These are phyloP conservation scores for Caryopteris hybrid DNA, from an alignment of 305 asterid species.

Conservation along the genomic window DNA sequence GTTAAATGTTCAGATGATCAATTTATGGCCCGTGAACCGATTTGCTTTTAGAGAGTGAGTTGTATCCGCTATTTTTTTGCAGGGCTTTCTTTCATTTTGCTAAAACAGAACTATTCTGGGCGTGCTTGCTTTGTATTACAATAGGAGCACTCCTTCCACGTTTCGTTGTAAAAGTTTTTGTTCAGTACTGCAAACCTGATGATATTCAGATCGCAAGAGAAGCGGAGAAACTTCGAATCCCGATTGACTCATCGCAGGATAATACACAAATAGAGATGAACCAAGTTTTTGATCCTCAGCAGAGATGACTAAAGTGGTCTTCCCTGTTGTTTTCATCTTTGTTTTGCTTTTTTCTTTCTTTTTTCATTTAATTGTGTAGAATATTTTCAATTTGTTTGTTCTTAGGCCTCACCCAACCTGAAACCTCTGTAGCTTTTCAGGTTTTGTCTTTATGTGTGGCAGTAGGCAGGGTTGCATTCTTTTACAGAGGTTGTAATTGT, in stretches of 20 bases:
- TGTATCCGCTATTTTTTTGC: constrained; percentile 19
- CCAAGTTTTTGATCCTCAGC: constrained; percentile 39
- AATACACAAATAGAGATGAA: constrained; percentile 66
- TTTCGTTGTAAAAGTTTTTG: constrained; percentile 51
- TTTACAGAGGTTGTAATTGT: constrained; percentile 25
- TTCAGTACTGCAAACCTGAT: constrained; percentile 42
- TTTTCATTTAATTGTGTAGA: constrained; percentile 3
- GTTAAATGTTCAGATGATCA: neutral
- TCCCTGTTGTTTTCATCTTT: neutral
- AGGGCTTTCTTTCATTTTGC: constrained; percentile 83
- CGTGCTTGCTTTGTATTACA: constrained; percentile 53
- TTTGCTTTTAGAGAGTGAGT: neutral
- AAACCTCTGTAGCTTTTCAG: constrained; percentile 6
- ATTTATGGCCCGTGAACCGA: neutral
- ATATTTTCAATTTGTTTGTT: constrained; percentile 8
- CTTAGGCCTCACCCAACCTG: constrained; percentile 23
- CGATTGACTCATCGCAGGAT: constrained; percentile 18
- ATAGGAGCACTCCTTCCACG: constrained; percentile 75
- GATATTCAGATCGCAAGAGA: constrained; percentile 81
- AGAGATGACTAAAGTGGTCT: constrained; percentile 22
- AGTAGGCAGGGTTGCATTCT: constrained; percentile 13
- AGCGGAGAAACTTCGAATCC: constrained; percentile 56
- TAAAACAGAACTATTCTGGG: constrained; percentile 56
- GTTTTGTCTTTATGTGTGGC: constrained; percentile 19
- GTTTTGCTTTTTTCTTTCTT: neutral